phyloP scores from a whole-genome alignment of 2,329 filamentous ascomycete genomes.

The Cladobotryum mycophilum region DNA sequence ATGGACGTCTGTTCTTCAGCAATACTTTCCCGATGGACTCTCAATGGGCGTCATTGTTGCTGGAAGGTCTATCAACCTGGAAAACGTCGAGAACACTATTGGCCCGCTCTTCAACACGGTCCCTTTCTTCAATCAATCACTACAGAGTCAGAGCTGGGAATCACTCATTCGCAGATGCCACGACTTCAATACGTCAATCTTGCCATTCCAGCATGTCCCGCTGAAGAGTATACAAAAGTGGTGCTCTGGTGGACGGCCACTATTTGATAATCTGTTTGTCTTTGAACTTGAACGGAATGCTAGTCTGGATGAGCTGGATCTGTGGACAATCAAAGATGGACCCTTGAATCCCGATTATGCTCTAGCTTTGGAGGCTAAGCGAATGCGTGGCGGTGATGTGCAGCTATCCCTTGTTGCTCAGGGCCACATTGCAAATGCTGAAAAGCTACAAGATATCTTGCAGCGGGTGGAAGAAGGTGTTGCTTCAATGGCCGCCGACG shows the following conservation, averaged over 20 bases:
- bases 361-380: constrained; percentile 67
- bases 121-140: constrained; percentile 54
- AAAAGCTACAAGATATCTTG: constrained; percentile 30
- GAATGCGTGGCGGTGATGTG: constrained; percentile 42
- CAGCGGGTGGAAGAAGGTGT: constrained; percentile 30
- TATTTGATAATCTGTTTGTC: constrained; percentile 79
- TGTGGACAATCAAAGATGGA: constrained; percentile 52
- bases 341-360: constrained; percentile 59
- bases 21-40: constrained; percentile 38
- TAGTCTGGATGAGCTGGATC: constrained; percentile 19
- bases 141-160: constrained; percentile 46
- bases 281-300: constrained; percentile 55
- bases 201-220: constrained; percentile 67
- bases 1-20: constrained; percentile 60
- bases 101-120: constrained; percentile 90
- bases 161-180: constrained; percentile 60
- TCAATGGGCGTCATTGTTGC: constrained; percentile 72
- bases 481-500: constrained; percentile 9
- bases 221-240: constrained; percentile 77
- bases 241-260: constrained; percentile 51
- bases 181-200: constrained; percentile 57
- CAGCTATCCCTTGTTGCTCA: constrained; percentile 56
- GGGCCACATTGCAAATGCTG: constrained; percentile 27
- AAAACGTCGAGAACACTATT: constrained; percentile 59
- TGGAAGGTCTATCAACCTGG: constrained; percentile 65